A percentile compares a stretch with the other conserved stretches of the same genome.
Evolutionary conservation across 495 filamentous ascomycete genomes (phyloP).

Genomic region (Talaromyces borbonicus): DNA sequence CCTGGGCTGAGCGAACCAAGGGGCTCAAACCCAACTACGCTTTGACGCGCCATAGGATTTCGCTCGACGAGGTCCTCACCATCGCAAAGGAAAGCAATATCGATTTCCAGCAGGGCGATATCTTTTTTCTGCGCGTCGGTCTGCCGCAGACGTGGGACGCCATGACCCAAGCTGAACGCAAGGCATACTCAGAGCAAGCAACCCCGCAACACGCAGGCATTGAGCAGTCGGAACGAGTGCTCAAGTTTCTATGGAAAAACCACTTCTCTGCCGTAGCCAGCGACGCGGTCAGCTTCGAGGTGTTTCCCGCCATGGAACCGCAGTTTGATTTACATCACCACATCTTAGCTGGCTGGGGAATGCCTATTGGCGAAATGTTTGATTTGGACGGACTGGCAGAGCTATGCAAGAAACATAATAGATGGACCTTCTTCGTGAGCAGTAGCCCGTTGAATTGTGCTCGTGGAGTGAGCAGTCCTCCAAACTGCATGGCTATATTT

Average conservation of each 20-base stretch:
- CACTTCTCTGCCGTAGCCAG: conserved; percentile 59
- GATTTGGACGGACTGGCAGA: conserved; percentile 47
- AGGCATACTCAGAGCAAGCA: conserved; percentile 26
- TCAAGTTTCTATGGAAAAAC: conserved; percentile 59
- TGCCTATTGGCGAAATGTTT: conserved; percentile 58
- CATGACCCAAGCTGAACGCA: conserved; percentile 28
- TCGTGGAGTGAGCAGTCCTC: conserved; percentile 34
- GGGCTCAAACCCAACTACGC: conserved; percentile 41
- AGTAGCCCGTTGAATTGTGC: conserved; percentile 51
- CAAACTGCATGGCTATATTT: conserved; percentile 40
- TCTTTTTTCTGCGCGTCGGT: conserved; percentile 67
- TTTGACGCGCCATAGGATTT: conserved; percentile 52
- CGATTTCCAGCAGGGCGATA: conserved; percentile 48
- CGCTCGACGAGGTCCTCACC: conserved; percentile 37
- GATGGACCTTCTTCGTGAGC: conserved; percentile 66
- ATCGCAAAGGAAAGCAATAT: conserved; percentile 51
- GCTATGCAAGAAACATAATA: conserved; percentile 41
- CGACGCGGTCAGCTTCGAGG: conserved; percentile 58
- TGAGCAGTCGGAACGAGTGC: conserved; percentile 53
- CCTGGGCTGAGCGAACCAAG: conserved; percentile 32
- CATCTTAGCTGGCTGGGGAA: conserved; percentile 56
- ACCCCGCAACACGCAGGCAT: conserved; percentile 48
- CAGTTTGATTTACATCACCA: conserved; percentile 54
- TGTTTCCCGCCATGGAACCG: conserved; percentile 39
- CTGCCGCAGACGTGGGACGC: conserved; percentile 38